These are phyloP conservation scores for Hemileccinum rubropunctum DNA, from an alignment of 768 basidiomycete species.

Conservation along the genomic window DNA sequence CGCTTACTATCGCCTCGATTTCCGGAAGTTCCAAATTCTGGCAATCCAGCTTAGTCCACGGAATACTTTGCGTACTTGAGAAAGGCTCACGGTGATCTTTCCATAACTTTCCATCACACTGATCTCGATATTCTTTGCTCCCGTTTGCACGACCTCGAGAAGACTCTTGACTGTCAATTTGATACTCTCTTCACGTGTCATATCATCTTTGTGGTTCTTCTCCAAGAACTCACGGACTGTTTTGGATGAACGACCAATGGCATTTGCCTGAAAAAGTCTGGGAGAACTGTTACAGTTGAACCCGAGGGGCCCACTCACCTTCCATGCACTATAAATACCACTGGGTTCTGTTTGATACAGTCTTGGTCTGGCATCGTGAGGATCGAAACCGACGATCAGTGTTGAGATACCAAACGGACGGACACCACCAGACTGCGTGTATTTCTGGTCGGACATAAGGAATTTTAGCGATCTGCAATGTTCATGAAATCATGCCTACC, in stretches of 20 bases:
- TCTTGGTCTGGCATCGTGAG: constrained; percentile 81
- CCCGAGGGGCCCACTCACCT: constrained; percentile 48
- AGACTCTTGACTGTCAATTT: constrained; percentile 94
- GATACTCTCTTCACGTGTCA: constrained; percentile 85
- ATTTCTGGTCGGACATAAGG: constrained; percentile 51
- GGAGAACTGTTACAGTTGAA: background rate
- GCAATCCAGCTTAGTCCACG: background rate
- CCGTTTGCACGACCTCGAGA: constrained; percentile 97
- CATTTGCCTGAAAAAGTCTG: constrained; percentile 68
- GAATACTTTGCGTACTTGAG: background rate
- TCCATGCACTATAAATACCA: constrained; percentile 98
- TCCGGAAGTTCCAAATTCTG: constrained; percentile 85
- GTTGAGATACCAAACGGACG: constrained; percentile 98
- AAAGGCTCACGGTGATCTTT: constrained; percentile 72
- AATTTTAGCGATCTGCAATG: background rate
- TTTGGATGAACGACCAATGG: constrained; percentile 96
- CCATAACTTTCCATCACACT: constrained; percentile 96
- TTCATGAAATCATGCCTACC: constrained; percentile 41
- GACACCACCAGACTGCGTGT: constrained; percentile 98
- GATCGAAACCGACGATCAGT: constrained; percentile 95
- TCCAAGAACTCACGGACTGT: constrained; percentile 98
- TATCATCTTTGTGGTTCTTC: constrained; percentile 93
- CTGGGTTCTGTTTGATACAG: constrained; percentile 97
- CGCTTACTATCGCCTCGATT: constrained; percentile 88
- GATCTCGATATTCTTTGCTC: constrained; percentile 99